A percentile compares a stretch with the other conserved stretches of the same genome.
Evolutionary conservation across 108 stramenopile genomes (phyloP).

Genomic region (Skeletonema tropicum): DNA sequence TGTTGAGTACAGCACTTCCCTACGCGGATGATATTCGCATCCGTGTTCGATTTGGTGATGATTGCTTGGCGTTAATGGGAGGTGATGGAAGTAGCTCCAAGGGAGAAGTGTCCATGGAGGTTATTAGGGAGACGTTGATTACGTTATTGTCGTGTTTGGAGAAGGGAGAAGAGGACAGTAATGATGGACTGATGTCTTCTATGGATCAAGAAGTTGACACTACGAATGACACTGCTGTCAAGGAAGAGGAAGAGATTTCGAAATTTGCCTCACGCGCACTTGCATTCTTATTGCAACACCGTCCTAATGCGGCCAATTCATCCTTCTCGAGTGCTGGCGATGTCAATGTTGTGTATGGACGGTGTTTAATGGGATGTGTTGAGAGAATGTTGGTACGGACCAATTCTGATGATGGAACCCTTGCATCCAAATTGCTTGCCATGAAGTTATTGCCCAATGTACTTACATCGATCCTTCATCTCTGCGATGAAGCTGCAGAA

Average conservation of each 20-base stretch:
- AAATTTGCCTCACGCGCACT: slow-evolving; percentile 63
- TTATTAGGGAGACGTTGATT: slow-evolving; percentile 51
- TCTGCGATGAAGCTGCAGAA: slow-evolving; percentile 39
- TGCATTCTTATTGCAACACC: slow-evolving; percentile 62
- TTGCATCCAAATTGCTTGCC: slow-evolving; percentile 52
- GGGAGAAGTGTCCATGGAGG: slow-evolving; percentile 39
- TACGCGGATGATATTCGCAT: slow-evolving; percentile 52
- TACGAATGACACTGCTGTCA: background rate
- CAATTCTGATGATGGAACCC: slow-evolving; percentile 12
- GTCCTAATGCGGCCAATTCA: slow-evolving; percentile 49
- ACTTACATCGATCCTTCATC: slow-evolving; percentile 34
- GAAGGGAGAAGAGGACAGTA: slow-evolving; percentile 10
- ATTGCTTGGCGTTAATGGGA: slow-evolving; percentile 48
- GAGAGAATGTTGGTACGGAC: slow-evolving; percentile 44
- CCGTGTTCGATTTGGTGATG: slow-evolving; percentile 52
- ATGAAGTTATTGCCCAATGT: slow-evolving; percentile 60
- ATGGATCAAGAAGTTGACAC: slow-evolving; percentile 12
- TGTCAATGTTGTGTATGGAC: slow-evolving; percentile 50
- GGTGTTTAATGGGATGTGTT: slow-evolving; percentile 53
- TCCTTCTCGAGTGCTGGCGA: slow-evolving; percentile 35
- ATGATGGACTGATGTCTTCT: background rate
- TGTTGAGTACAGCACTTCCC: slow-evolving; percentile 40
- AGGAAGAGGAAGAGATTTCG: slow-evolving; percentile 23
- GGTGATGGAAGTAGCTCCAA: slow-evolving; percentile 7
- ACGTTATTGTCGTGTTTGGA: slow-evolving; percentile 54